Evolutionary conservation across 441 rosid genomes (phyloP), one percentile per base, ranked within the genome.

Genomic region (Syzygium malaccense): DNA sequence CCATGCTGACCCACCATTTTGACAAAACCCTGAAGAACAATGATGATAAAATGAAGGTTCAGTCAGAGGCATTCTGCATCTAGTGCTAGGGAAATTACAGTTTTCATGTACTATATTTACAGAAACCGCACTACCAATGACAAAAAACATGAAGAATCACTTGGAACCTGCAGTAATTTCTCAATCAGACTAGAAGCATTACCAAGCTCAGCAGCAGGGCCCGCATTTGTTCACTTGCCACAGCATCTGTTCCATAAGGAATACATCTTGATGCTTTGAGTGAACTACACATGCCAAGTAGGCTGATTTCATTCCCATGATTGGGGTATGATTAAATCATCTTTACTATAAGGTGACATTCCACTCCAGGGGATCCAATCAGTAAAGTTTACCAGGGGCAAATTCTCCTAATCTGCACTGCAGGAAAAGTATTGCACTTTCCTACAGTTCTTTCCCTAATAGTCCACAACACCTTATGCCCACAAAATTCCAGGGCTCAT

Each of bases 161-260:
- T 71, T 37, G 14, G 25, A 71, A 33, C 48, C 80, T 84, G 86
- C 7, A 3, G 55, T 84, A 28, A 55, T 45, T 30, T 28, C 80
- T 71, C 13, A 48, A 18, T 37, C 80, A 71, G 80, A 20, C 5
- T 10, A 71, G 80, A 33, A 71, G 86, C 86, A 84, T 86, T 88
- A 26, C 78, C 90, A 26, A 75, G 51, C 75, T 88, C 87, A 4
- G 90, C 85, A 28, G 86, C 87, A 66, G 80, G 48, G 86, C 71
- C 75, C 11, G 4, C 9, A 88, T 45, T 71, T 86, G 85, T 26
- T 84, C 87, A 11, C 86, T 87, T 25, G 87, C 23, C 12, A 60
- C 90, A 62, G 68, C 90, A 13, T 88, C 85, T 83, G 20, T 88
- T 78, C 90, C 88, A 49, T 88, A 88, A 8, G 89, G 62, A 7